Conservation (phyloP, 208 protist genomes). For the Leishmania amazonensis region DNA sequence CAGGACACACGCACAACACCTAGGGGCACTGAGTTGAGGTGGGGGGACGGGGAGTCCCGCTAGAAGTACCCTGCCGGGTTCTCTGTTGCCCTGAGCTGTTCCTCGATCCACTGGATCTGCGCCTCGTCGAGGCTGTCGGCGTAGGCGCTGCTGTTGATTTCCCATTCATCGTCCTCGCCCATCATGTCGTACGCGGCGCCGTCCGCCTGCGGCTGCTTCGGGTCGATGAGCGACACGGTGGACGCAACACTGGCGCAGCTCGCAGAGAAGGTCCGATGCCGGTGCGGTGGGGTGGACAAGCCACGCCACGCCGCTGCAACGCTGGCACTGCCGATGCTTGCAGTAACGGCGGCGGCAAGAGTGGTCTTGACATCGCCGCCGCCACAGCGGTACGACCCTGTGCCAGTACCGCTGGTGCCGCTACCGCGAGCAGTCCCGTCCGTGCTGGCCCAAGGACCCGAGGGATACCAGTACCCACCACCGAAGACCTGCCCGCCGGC, state of each 20-base stretch:
- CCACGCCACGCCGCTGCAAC: background rate
- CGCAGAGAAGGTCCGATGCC: constrained; percentile 13
- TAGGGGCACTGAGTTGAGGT: background rate
- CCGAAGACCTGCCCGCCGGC: constrained; percentile 20
- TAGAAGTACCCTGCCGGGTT: constrained; percentile 61
- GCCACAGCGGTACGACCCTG: constrained; percentile 1
- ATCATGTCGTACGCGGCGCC: constrained; percentile 20
- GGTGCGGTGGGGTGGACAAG: background rate
- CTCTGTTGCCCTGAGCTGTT: constrained; percentile 67
- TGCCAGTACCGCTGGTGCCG: background rate
- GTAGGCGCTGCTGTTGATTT: constrained; percentile 82
- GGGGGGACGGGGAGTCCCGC: background rate
- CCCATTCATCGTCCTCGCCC: constrained; percentile 43
- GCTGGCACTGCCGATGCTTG: constrained; percentile 5
- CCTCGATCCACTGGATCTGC: constrained; percentile 79
- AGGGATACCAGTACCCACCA: constrained; percentile 36
- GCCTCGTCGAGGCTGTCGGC: constrained; percentile 80
- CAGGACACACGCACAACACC: background rate
- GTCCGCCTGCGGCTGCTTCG: constrained; percentile 6
- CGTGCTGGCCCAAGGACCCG: background rate
- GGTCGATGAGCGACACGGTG: constrained; percentile 32
- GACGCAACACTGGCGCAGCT: constrained; percentile 29
- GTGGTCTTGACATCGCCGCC: background rate
- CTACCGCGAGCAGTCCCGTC: background rate
- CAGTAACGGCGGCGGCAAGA: background rate